Evolutionary conservation across 2,329 filamentous ascomycete genomes (phyloP).

Genomic region (Coniochaeta sp.): DNA sequence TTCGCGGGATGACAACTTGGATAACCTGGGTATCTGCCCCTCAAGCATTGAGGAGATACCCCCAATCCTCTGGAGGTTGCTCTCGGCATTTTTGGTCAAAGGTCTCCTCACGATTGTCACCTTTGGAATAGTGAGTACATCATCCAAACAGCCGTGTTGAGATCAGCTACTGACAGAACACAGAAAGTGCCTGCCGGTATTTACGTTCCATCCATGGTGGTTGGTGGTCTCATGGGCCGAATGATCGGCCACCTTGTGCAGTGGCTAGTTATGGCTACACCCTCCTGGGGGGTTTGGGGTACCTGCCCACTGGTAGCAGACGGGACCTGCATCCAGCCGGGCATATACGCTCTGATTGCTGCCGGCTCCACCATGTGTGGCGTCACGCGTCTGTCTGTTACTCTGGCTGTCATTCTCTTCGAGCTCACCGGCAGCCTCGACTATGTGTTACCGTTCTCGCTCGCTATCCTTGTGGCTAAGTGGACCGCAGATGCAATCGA

Average conservation of each 20-base stretch:
- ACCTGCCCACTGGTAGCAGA: conserved; percentile 64
- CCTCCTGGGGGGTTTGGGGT: conserved; percentile 66
- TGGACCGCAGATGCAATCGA: conserved; percentile 97
- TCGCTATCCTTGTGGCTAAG: conserved; percentile 90
- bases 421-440: conserved; percentile 92
- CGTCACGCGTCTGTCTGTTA: conserved; percentile 88
- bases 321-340: conserved; percentile 84
- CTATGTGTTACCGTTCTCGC: conserved; percentile 89
- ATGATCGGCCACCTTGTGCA: conserved; percentile 82
- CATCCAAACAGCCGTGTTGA: too few species aligned
- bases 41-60: conserved; percentile 68
- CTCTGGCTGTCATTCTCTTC: conserved; percentile 89
- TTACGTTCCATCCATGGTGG: conserved; percentile 98
- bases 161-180: not conserved
- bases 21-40: conserved; percentile 72
- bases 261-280: conserved; percentile 68
- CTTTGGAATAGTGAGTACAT: conserved; percentile 67
- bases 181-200: conserved; percentile 91
- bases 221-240: conserved; percentile 85
- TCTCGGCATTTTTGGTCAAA: conserved; percentile 82
- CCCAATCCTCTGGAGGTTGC: conserved; percentile 62
- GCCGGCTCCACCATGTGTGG: conserved; percentile 98
- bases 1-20: conserved; percentile 54
- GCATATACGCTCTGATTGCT: conserved; percentile 92
- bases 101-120: conserved; percentile 82